phyloP scores from a whole-genome alignment of 83 land plant species.

The Diphasiastrum complanatum region DNA sequence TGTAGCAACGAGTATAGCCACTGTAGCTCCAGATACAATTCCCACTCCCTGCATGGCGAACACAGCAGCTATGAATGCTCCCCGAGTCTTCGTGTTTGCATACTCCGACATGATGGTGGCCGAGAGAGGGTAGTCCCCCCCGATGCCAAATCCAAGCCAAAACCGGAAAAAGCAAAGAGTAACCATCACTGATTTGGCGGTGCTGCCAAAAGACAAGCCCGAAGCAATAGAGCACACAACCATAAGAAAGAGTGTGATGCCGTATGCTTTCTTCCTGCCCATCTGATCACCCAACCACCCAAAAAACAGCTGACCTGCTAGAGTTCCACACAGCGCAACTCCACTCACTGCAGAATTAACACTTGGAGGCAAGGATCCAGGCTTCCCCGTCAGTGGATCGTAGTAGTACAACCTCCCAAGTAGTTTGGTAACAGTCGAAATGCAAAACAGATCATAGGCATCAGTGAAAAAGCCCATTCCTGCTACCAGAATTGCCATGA shows the following conservation, averaged over 20 bases:
- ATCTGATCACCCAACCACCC: neutral
- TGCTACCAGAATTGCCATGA: no score
- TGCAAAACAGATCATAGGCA: no score
- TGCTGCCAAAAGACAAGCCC: neutral
- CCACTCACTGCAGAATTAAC: neutral
- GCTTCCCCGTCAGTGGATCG: no score
- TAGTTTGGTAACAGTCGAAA: no score
- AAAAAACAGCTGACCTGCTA: neutral
- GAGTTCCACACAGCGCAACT: neutral
- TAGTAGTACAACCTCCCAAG: no score
- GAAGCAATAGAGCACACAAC: neutral
- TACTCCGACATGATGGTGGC: neutral
- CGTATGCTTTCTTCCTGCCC: neutral
- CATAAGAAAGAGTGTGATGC: neutral
- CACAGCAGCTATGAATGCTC: neutral
- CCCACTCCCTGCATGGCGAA: conserved; percentile 1
- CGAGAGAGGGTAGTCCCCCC: neutral
- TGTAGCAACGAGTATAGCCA: neutral
- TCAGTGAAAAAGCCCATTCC: no score
- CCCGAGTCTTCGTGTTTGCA: neutral
- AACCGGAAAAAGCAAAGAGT: neutral
- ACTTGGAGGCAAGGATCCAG: neutral
- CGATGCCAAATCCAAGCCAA: neutral
- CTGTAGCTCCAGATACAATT: neutral
- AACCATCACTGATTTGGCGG: neutral